Conservation (phyloP, 176 grass and related monocot genomes). For the Ensete ventricosum region DNA sequence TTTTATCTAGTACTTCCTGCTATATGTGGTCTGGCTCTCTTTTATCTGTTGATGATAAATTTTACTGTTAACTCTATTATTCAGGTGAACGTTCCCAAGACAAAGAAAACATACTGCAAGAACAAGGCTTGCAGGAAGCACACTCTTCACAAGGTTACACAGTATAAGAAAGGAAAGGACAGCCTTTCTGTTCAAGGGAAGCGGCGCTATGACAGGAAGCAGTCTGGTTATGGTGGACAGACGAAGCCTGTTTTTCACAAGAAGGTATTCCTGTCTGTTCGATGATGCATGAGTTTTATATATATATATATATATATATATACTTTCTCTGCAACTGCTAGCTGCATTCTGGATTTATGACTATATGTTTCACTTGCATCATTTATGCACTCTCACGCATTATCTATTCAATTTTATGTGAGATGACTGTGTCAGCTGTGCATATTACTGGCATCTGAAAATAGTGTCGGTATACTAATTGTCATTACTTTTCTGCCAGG, state of each 20-base stretch:
- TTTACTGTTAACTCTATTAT: not conserved
- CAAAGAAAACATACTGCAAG: constrained; percentile 96
- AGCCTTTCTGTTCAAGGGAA: constrained; percentile 86
- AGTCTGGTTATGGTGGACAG: constrained; percentile 93
- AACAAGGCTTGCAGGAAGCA: constrained; percentile 96
- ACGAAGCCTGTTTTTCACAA: constrained; percentile 97
- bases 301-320: not conserved
- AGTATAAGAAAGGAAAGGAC: constrained; percentile 96
- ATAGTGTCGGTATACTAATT: not conserved
- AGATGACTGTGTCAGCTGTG: too few species aligned
- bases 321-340: not conserved
- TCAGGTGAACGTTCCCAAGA: constrained; percentile 91
- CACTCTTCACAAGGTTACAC: constrained; percentile 89
- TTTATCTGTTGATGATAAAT: not conserved
- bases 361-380: not conserved
- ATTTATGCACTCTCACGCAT: too few species aligned
- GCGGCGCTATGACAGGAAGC: constrained; percentile 86
- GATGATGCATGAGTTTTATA: too few species aligned
- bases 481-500: constrained; percentile 29
- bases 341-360: not conserved
- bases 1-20: too few species aligned
- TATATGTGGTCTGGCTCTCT: not conserved
- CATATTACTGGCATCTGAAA: not conserved
- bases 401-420: too few species aligned
- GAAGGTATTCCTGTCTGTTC: constrained; percentile 38